Percentiles rank a stretch among this genome's conserved stretches.
Evolutionary conservation across 768 basidiomycete genomes (phyloP).

Genomic region (Tulasnella sp.): DNA sequence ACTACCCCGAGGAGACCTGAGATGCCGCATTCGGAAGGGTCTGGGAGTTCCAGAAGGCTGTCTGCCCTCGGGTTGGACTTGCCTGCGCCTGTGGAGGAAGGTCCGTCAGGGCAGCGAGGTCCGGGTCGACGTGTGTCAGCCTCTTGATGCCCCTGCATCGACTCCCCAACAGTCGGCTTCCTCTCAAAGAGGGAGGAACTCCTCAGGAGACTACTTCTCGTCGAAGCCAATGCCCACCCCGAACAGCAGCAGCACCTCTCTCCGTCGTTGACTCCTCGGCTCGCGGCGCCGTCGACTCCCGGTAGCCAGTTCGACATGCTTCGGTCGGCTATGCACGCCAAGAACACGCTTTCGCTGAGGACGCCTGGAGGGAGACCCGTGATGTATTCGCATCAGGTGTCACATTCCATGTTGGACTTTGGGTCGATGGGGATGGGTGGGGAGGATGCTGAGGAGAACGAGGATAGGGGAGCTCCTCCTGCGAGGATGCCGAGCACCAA

Average conservation of each 20-base stretch:
- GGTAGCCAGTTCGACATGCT: not conserved
- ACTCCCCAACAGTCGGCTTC: not conserved
- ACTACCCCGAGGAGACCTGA: not conserved
- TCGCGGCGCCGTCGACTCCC: not conserved
- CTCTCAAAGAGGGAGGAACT: not conserved
- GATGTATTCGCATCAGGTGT: conserved; percentile 2
- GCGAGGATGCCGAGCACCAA: not conserved
- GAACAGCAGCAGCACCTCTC: not conserved
- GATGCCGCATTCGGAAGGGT: not conserved
- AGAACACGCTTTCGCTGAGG: not conserved
- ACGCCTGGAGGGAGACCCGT: conserved; percentile 1
- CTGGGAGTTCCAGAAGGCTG: not conserved
- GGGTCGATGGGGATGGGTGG: not conserved
- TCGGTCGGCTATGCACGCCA: not conserved
- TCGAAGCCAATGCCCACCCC: not conserved
- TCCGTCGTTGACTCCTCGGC: too few relatives aligned
- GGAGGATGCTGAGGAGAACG: not conserved
- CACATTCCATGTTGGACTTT: conserved; percentile 12
- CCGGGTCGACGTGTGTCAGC: not conserved
- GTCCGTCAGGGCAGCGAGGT: not conserved
- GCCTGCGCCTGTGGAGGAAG: not conserved
- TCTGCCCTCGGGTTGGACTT: conserved; percentile 5
- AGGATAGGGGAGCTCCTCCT: not conserved
- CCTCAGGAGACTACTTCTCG: not conserved
- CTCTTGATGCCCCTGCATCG: not conserved